phyloP scores from a whole-genome alignment of 2,329 filamentous ascomycete species.

The Claviceps fusiformis region DNA sequence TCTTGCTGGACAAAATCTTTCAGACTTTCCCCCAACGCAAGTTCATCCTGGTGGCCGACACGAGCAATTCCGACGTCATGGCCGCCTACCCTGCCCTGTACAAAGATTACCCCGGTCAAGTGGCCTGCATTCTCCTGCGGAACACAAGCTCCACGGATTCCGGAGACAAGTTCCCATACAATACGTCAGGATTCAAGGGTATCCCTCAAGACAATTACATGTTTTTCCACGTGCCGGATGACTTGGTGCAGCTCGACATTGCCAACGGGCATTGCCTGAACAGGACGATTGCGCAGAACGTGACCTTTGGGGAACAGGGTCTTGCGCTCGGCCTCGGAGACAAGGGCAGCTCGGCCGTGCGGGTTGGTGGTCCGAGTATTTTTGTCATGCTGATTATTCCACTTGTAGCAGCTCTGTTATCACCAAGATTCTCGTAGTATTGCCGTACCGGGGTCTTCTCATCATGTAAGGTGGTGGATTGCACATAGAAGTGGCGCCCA shows the following conservation, averaged over 20 bases:
- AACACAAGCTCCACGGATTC: slow-evolving; percentile 59
- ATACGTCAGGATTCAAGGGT: slow-evolving; percentile 56
- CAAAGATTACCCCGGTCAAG: slow-evolving; percentile 53
- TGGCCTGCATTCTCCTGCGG: slow-evolving; percentile 64
- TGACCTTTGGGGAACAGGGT: slow-evolving; percentile 56
- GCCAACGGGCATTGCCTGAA: slow-evolving; percentile 56
- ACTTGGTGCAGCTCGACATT: slow-evolving; percentile 53
- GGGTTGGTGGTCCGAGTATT: slow-evolving; percentile 10
- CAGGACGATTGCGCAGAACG: slow-evolving; percentile 48
- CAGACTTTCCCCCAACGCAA: slow-evolving; percentile 61
- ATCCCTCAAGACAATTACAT: slow-evolving; percentile 57
- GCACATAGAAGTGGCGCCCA: background rate
- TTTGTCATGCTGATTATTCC: slow-evolving; percentile 7
- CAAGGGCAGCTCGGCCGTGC: slow-evolving; percentile 17
- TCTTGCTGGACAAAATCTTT: slow-evolving; percentile 58
- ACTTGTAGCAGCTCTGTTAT: slow-evolving; percentile 10
- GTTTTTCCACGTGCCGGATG: slow-evolving; percentile 65
- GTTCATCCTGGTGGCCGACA: slow-evolving; percentile 66
- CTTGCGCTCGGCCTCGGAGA: slow-evolving; percentile 32
- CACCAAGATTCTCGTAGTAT: background rate
- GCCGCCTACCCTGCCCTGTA: slow-evolving; percentile 47
- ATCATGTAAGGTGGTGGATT: too few species aligned
- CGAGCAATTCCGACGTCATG: slow-evolving; percentile 67
- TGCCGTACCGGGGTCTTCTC: too few species aligned
- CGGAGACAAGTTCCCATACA: slow-evolving; percentile 58